These are phyloP conservation scores for Penicillium tannophilum DNA, from an alignment of 495 filamentous ascomycete genomes.

Conservation along the genomic window DNA sequence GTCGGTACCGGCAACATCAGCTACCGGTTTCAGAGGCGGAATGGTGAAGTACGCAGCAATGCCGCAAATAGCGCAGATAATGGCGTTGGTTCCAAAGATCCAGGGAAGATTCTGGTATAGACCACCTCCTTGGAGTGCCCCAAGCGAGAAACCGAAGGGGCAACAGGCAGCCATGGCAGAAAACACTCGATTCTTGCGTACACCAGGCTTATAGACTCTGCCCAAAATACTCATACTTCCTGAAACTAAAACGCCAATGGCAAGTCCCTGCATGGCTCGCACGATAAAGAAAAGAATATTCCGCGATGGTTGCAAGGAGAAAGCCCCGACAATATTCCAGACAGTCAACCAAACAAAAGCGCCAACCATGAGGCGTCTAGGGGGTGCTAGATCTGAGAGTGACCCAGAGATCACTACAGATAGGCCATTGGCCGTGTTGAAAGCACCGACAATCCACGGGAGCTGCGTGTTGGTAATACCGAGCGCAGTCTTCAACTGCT, in stretches of 20 bases:
- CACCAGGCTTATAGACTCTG: constrained; percentile 32
- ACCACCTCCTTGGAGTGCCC: constrained; percentile 29
- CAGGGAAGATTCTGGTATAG: constrained; percentile 28
- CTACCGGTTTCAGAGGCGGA: constrained; percentile 24
- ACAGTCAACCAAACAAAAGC: constrained; percentile 44
- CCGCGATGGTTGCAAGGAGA: constrained; percentile 36
- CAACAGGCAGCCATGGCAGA: constrained; percentile 31
- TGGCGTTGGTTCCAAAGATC: constrained; percentile 35
- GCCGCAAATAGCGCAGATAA: constrained; percentile 23
- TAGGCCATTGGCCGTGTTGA: constrained; percentile 43
- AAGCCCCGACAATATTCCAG: constrained; percentile 44
- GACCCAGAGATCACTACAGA: constrained; percentile 48
- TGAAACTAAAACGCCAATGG: constrained; percentile 31
- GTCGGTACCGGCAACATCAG: constrained; percentile 26
- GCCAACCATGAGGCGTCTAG: constrained; percentile 42
- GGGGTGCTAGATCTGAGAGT: constrained; percentile 43
- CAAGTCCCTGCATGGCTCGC: constrained; percentile 34
- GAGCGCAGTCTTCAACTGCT: constrained; percentile 35
- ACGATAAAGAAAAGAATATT: constrained; percentile 32
- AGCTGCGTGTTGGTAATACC: constrained; percentile 38
- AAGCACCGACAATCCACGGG: constrained; percentile 47
- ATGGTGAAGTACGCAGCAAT: constrained; percentile 27
- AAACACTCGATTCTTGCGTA: constrained; percentile 35
- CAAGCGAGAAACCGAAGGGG: constrained; percentile 32
- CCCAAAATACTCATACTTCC: constrained; percentile 34